Percentiles rank a stretch among this genome's conserved stretches.
Conservation (phyloP, 164 flowering plant genomes). For the Protea cynaroides region DNA sequence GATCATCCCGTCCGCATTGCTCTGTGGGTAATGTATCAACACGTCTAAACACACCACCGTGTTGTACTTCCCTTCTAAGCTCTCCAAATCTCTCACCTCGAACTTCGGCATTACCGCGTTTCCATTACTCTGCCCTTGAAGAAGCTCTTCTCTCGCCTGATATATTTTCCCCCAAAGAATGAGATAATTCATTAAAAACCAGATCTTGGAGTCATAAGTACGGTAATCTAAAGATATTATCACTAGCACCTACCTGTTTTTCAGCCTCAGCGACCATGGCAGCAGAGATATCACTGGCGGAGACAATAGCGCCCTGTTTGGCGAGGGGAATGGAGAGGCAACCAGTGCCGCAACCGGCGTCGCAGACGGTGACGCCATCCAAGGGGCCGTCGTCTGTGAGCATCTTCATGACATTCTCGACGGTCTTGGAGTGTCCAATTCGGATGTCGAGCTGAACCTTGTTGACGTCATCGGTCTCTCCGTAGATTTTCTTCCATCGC, state of each 20-base stretch:
- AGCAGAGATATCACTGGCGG: constrained; percentile 52
- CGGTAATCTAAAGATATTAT: too few relatives aligned
- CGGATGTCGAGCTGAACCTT: constrained; percentile 87
- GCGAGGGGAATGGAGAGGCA: constrained; percentile 79
- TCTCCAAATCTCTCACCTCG: constrained; percentile 45
- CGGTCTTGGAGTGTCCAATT: constrained; percentile 81
- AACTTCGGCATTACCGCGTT: constrained; percentile 60
- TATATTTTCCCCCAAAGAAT: not conserved
- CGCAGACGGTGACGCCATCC: constrained; percentile 70
- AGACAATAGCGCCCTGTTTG: constrained; percentile 75
- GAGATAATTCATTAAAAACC: too few relatives aligned
- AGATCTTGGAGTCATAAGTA: too few relatives aligned
- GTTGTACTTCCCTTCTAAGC: not conserved
- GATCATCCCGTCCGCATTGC: constrained; percentile 92
- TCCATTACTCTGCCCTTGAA: constrained; percentile 10
- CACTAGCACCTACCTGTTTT: constrained; percentile 33
- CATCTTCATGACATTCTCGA: constrained; percentile 70
- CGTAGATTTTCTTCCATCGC: constrained; percentile 93
- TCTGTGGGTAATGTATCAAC: constrained; percentile 94
- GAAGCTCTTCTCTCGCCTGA: constrained; percentile 57
- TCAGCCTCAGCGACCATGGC: constrained; percentile 96
- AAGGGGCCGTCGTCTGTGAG: constrained; percentile 64
- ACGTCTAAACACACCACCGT: constrained; percentile 29
- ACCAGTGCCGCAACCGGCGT: constrained; percentile 97
- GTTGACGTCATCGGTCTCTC: constrained; percentile 91